phyloP scores from a whole-genome alignment of 192 early-diverging fungal genomes.

The Entomortierella parvispora region DNA sequence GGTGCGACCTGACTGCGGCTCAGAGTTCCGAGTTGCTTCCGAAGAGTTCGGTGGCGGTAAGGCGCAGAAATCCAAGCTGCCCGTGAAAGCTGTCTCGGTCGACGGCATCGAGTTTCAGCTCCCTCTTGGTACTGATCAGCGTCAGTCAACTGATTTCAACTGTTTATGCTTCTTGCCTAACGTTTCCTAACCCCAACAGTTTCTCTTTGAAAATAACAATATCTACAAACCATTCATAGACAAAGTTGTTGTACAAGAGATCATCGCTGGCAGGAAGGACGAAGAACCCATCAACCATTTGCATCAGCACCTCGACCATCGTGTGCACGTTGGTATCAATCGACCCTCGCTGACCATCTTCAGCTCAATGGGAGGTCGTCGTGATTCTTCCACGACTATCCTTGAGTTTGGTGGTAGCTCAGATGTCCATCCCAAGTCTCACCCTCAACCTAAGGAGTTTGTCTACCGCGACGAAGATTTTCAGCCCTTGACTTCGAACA shows the following conservation, averaged over 20 bases:
- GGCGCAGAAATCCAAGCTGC: background rate
- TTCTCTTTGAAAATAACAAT: too few relatives aligned
- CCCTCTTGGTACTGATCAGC: too few relatives aligned
- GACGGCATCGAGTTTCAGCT: too few relatives aligned
- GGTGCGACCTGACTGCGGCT: background rate
- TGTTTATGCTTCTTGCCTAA: too few relatives aligned
- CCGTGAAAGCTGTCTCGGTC: too few relatives aligned
- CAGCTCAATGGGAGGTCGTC: constrained; percentile 26
- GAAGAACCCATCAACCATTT: constrained; percentile 11
- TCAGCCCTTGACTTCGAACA: background rate
- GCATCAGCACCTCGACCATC: background rate
- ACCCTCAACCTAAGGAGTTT: constrained; percentile 12
- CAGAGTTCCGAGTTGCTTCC: constrained; percentile 1
- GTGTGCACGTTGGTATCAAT: constrained; percentile 16
- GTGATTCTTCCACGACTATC: constrained; percentile 2
- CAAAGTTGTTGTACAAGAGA: constrained; percentile 4
- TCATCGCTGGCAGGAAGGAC: background rate
- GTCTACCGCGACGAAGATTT: constrained; percentile 35
- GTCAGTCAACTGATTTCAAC: too few relatives aligned
- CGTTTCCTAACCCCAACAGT: too few relatives aligned
- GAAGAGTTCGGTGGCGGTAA: constrained; percentile 1
- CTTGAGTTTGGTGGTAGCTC: constrained; percentile 7
- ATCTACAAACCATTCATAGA: too few relatives aligned
- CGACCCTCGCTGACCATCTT: constrained; percentile 9
- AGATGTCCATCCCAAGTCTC: background rate